phyloP scores from a whole-genome alignment of 176 grass and related monocot genomes.

The Alopecurus myosuroides region DNA sequence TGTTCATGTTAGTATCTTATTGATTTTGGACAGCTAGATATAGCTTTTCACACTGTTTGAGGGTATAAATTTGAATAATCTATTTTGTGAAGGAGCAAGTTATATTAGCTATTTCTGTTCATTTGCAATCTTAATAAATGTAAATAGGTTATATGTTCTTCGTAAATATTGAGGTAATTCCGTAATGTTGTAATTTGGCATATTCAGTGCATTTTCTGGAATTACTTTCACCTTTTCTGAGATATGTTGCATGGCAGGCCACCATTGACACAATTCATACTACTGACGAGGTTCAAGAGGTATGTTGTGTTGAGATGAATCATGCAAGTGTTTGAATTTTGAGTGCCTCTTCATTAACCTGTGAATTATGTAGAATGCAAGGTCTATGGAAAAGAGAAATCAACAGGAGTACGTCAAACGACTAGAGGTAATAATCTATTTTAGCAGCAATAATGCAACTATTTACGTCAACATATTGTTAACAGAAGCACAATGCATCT shows the following conservation, averaged over 20 bases:
- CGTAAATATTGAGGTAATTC: not conserved
- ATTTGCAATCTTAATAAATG: not conserved
- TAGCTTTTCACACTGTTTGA: not conserved
- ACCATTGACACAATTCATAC: constrained; percentile 82
- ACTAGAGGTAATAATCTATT: constrained; percentile 61
- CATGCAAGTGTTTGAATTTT: constrained; percentile 12
- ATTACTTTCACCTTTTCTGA: not conserved
- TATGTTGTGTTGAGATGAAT: constrained; percentile 28
- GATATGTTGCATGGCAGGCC: constrained; percentile 49
- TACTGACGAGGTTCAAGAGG: constrained; percentile 81
- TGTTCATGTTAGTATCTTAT: not conserved
- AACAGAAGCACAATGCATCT: not conserved
- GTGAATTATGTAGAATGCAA: constrained; percentile 66
- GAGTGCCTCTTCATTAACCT: constrained; percentile 23
- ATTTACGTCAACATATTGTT: not conserved
- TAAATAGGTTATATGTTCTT: not conserved
- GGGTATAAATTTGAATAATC: not conserved
- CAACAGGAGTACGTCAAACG: constrained; percentile 67
- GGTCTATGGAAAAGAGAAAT: constrained; percentile 63
- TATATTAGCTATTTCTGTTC: not conserved
- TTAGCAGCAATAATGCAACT: not conserved
- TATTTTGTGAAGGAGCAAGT: not conserved
- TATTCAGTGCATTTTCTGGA: not conserved
- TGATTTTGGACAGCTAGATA: not conserved
- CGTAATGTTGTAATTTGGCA: not conserved